Conservation (phyloP, 2,329 filamentous ascomycete species). For the Aureobasidium sp. region DNA sequence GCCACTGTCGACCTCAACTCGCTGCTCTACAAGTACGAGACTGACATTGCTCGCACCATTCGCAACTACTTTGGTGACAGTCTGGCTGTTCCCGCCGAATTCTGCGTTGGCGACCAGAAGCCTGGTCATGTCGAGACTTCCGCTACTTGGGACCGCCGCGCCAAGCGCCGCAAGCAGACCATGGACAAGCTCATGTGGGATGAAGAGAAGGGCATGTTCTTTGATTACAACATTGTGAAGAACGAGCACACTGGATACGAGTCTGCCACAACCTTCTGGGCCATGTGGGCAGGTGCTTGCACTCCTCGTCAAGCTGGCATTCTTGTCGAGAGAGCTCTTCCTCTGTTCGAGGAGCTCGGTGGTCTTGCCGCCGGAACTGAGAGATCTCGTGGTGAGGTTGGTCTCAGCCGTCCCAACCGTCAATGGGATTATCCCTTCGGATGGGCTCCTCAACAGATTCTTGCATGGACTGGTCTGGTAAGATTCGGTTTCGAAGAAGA, state of each 20-base stretch:
- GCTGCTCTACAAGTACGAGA: constrained; percentile 92
- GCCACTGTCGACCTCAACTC: constrained; percentile 95
- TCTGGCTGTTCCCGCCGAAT: constrained; percentile 75
- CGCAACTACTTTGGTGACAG: constrained; percentile 76
- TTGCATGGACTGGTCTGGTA: constrained; percentile 88
- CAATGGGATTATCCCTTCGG: constrained; percentile 99
- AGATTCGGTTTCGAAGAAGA: constrained; percentile 90
- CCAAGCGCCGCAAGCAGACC: constrained; percentile 71
- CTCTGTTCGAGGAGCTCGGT: constrained; percentile 79
- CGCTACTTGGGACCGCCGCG: constrained; percentile 81
- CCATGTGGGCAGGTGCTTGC: constrained; percentile 88
- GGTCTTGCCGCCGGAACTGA: constrained; percentile 86
- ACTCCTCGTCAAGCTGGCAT: constrained; percentile 78
- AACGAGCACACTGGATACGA: constrained; percentile 79
- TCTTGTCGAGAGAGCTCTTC: constrained; percentile 74
- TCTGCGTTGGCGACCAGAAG: constrained; percentile 58
- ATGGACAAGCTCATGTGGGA: constrained; percentile 96
- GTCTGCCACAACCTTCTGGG: constrained; percentile 90
- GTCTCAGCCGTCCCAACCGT: constrained; percentile 78
- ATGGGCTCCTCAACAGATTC: constrained; percentile 97
- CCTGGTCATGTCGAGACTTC: constrained; percentile 72
- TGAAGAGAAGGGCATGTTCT: constrained; percentile 88
- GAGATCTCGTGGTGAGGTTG: constrained; percentile 73
- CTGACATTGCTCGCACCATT: constrained; percentile 82
- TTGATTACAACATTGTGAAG: constrained; percentile 87